Conservation (phyloP, 306 rosid genomes). For the Vigna radiata region DNA sequence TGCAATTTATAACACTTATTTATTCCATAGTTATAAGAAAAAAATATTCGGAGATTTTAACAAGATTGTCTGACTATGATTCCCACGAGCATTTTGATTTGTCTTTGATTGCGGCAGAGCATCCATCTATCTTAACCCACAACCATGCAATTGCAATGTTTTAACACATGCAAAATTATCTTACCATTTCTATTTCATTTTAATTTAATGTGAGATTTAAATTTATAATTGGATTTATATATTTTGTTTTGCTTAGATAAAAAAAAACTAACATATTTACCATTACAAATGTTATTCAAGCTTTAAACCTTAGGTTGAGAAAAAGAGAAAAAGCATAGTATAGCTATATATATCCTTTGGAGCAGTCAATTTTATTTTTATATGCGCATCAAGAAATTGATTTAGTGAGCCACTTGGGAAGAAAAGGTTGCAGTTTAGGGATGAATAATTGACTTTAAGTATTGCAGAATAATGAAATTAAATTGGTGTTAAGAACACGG, state of each 20-base stretch:
- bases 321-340: no score
- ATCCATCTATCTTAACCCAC: constrained; percentile 32
- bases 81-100: constrained; percentile 43
- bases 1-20: not conserved
- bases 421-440: not conserved
- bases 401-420: not conserved
- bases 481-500: no score
- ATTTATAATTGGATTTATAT: no score
- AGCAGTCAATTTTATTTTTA: not conserved
- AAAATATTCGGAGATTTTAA: constrained; percentile 45
- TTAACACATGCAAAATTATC: not conserved
- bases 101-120: constrained; percentile 38
- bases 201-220: no score
- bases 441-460: no score
- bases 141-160: constrained; percentile 13
- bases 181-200: no score
- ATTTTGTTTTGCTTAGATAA: no score
- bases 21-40: constrained; percentile 17
- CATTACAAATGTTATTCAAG: no score
- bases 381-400: not conserved
- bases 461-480: not conserved
- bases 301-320: no score
- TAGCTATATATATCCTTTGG: no score
- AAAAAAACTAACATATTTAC: no score
- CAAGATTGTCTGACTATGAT: constrained; percentile 44